A percentile compares a stretch with the other conserved stretches of the same genome.
Conservation (phyloP, 169 alveolate species). For the Plasmodium ovale region DNA sequence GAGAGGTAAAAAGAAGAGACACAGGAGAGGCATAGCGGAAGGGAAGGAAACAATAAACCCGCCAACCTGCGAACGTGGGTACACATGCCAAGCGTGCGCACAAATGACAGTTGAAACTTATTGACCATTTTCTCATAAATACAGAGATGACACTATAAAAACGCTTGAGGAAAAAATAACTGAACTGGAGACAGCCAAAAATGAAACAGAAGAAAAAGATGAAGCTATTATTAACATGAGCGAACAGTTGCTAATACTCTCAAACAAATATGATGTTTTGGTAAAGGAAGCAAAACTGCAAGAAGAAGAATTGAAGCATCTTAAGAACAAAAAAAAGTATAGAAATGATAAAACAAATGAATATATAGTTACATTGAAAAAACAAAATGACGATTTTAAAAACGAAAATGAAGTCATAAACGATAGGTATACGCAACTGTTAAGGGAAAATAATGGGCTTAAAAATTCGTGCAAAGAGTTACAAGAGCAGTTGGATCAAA, state of each 20-base stretch:
- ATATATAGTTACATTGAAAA: conserved; percentile 35
- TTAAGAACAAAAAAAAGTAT: conserved; percentile 69
- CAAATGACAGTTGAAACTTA: no score
- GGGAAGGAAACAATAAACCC: background rate
- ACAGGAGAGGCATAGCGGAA: background rate
- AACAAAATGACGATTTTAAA: conserved; percentile 67
- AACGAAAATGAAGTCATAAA: conserved; percentile 38
- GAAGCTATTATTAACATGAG: conserved; percentile 58
- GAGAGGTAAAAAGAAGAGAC: conserved; percentile 39
- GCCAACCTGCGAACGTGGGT: no score
- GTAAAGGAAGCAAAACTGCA: conserved; percentile 62
- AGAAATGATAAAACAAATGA: conserved; percentile 66
- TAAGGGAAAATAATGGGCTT: conserved; percentile 12
- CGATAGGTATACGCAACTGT: conserved; percentile 30
- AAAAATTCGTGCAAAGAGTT: conserved; percentile 10
- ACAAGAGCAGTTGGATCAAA: conserved; percentile 47
- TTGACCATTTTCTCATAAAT: no score
- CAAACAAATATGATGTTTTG: conserved; percentile 56
- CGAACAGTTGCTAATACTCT: conserved; percentile 36
- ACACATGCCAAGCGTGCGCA: no score
- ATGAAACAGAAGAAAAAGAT: conserved; percentile 43
- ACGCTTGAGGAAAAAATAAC: conserved; percentile 23
- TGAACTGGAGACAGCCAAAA: conserved; percentile 38
- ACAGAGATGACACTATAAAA: conserved; percentile 53
- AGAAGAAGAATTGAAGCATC: conserved; percentile 73